Evolutionary conservation across 1,284 basidiomycete species (phyloP).

Genomic region (Hemileia vastatrix): DNA sequence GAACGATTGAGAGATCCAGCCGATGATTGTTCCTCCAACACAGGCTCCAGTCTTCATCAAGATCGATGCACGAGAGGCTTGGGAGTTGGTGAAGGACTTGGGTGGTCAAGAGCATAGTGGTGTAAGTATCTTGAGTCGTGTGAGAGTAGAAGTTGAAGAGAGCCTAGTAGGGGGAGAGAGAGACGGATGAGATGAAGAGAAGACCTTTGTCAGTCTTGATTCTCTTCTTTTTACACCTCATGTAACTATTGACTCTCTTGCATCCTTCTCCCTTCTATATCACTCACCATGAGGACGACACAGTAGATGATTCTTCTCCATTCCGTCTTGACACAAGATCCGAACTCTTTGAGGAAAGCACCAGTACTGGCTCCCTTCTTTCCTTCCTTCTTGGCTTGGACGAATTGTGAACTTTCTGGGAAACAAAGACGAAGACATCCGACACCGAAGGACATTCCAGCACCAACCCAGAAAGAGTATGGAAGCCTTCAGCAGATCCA

Average conservation of each 20-base stretch:
- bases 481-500: too few relatives aligned
- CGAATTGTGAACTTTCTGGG: slow-evolving; percentile 34
- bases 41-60: slow-evolving; percentile 28
- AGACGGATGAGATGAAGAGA: slow-evolving; percentile 6
- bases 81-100: slow-evolving; percentile 27
- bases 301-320: slow-evolving; percentile 26
- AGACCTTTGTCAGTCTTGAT: neutral
- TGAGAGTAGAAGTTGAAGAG: slow-evolving; percentile 31
- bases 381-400: slow-evolving; percentile 25
- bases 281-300: slow-evolving; percentile 6
- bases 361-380: slow-evolving; percentile 26
- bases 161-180: slow-evolving; percentile 24
- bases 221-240: neutral
- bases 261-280: neutral
- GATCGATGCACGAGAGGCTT: slow-evolving; percentile 30
- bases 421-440: slow-evolving; percentile 28
- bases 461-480: slow-evolving; percentile 35
- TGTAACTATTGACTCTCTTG: neutral
- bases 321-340: slow-evolving; percentile 24
- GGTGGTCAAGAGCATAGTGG: slow-evolving; percentile 30
- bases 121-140: too few relatives aligned
- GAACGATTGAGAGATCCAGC: slow-evolving; percentile 33
- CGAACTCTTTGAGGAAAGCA: too few relatives aligned
- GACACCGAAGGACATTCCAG: slow-evolving; percentile 27
- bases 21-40: slow-evolving; percentile 31